These are phyloP conservation scores for Amoebophrya sp. DNA, from an alignment of 169 alveolate genomes.

Conservation along the genomic window DNA sequence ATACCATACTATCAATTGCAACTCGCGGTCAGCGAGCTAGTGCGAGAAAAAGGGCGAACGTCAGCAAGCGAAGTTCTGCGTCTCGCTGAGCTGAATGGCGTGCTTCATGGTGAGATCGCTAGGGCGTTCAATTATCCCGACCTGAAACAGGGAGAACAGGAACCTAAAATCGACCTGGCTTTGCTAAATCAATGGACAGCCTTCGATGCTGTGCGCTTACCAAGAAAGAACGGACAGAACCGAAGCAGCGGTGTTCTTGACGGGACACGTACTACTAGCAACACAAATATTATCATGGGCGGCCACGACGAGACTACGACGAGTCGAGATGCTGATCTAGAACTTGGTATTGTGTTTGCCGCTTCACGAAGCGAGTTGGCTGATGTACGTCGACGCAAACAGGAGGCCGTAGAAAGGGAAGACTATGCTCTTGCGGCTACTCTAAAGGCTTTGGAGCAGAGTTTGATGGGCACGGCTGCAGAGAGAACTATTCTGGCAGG, in stretches of 20 bases:
- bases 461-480: too few species aligned
- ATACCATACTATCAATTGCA: neutral
- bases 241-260: neutral
- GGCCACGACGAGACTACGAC: neutral
- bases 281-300: neutral
- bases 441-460: neutral
- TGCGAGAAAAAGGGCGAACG: neutral
- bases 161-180: too few species aligned
- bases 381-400: neutral
- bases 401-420: neutral
- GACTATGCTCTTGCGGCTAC: neutral
- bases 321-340: neutral
- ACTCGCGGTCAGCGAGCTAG: neutral
- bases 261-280: neutral
- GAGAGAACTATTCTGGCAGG: too few species aligned
- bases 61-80: neutral
- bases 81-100: neutral
- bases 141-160: neutral
- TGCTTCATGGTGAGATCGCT: neutral
- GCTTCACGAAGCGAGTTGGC: neutral
- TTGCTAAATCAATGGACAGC: too few species aligned
- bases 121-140: neutral
- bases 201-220: too few species aligned
- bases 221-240: neutral
- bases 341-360: neutral